A percentile compares a stretch with the other conserved stretches of the same genome.
Evolutionary conservation across 345 rosid species (phyloP).

Genomic region (Populus alba): DNA sequence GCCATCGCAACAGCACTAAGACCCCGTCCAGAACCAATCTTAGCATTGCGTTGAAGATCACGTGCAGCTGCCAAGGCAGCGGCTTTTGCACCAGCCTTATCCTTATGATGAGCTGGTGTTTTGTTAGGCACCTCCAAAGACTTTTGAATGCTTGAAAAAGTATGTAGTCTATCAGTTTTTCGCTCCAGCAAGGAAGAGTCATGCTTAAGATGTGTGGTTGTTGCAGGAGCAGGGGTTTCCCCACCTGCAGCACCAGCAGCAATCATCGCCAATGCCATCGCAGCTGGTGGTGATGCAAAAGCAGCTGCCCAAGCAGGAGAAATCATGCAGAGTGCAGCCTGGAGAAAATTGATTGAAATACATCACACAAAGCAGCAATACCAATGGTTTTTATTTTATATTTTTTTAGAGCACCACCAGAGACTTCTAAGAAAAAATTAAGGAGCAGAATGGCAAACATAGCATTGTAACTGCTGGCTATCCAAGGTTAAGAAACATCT

Average conservation of each 20-base stretch:
- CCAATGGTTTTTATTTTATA: neutral
- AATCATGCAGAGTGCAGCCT: slow-evolving; percentile 95
- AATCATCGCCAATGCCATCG: slow-evolving; percentile 99
- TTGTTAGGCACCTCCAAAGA: slow-evolving; percentile 59
- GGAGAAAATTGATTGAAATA: slow-evolving; percentile 10
- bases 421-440: neutral
- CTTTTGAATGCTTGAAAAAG: slow-evolving; percentile 94
- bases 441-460: neutral
- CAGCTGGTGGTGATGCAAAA: slow-evolving; percentile 99
- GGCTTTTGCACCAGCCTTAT: slow-evolving; percentile 97
- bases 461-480: neutral
- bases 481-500: slow-evolving; percentile 13
- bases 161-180: slow-evolving; percentile 62
- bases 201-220: slow-evolving; percentile 64
- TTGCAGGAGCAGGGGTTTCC: slow-evolving; percentile 65
- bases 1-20: slow-evolving; percentile 99
- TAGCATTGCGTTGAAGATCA: slow-evolving; percentile 94
- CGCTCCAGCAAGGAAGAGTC: slow-evolving; percentile 87
- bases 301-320: slow-evolving; percentile 99
- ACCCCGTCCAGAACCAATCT: slow-evolving; percentile 99
- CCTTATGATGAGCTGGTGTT: slow-evolving; percentile 69
- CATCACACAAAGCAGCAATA: neutral
- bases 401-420: neutral
- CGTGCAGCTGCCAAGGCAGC: slow-evolving; percentile 99
- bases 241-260: slow-evolving; percentile 99